phyloP scores from a whole-genome alignment of 441 rosid species.

The Pelargonium cotyledonis region DNA sequence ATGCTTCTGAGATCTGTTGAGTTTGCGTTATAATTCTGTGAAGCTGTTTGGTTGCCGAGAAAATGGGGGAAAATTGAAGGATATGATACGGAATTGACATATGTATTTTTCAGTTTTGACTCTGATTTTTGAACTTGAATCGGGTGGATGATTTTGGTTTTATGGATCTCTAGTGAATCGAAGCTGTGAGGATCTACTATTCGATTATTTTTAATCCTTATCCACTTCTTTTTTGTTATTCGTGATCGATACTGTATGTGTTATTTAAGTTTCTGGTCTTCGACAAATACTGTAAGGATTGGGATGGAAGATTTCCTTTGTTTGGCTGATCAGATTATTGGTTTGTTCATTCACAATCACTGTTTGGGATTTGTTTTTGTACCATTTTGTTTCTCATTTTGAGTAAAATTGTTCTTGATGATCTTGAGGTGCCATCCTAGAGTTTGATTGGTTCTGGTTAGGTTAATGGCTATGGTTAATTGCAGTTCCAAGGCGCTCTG shows the following conservation, averaged over 20 bases:
- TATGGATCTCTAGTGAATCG: not conserved
- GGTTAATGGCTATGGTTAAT: not conserved
- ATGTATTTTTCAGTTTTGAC: not conserved
- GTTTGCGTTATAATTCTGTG: not conserved
- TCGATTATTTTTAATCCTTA: not conserved
- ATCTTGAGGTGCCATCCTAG: not conserved
- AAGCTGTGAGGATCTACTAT: not conserved
- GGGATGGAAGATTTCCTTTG: too few relatives aligned
- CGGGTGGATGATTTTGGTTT: not conserved
- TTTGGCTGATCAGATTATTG: not conserved
- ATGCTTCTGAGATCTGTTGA: not conserved
- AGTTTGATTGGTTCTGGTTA: not conserved
- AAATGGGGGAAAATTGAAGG: not conserved
- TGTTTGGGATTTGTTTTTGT: not conserved
- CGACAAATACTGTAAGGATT: too few relatives aligned
- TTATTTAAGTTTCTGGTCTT: too few relatives aligned
- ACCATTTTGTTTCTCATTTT: not conserved
- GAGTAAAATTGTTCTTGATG: not conserved
- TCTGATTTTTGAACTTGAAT: not conserved
- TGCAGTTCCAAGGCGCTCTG: too few relatives aligned
- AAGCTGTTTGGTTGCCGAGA: not conserved
- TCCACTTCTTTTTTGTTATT: not conserved
- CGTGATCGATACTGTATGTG: too few relatives aligned
- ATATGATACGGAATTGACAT: not conserved
- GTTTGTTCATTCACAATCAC: not conserved